phyloP scores from a whole-genome alignment of 2,329 filamentous ascomycete species.

The Verruconis gallopava region DNA sequence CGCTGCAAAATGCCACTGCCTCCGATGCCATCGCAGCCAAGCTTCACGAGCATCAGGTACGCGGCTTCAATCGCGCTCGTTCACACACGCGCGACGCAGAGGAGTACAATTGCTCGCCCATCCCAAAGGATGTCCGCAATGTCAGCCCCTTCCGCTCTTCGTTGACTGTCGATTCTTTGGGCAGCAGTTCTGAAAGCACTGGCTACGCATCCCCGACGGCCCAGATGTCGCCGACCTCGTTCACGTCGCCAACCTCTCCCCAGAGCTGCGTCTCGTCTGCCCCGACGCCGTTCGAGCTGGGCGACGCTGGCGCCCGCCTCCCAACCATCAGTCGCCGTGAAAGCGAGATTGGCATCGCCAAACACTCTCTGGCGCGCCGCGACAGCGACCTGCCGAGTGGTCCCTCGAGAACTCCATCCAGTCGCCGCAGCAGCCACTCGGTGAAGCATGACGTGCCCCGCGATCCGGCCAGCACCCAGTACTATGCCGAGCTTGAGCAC shows the following conservation, averaged over 20 bases:
- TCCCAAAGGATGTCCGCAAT: background rate
- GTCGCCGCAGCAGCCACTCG: background rate
- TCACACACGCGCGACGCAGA: background rate
- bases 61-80: background rate
- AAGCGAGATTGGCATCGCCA: background rate
- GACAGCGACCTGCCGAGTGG: conserved; percentile 5
- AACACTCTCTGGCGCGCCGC: background rate
- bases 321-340: background rate
- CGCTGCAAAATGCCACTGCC: background rate
- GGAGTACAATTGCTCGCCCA: conserved; percentile 4
- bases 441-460: conserved; percentile 15
- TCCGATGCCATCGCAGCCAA: background rate
- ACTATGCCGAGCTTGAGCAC: conserved; percentile 21
- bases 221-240: conserved; percentile 15
- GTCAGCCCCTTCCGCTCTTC: background rate
- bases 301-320: too few relatives aligned
- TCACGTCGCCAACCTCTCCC: conserved; percentile 23
- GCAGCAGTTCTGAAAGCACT: conserved; percentile 22
- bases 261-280: too few relatives aligned
- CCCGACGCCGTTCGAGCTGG: too few relatives aligned
- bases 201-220: conserved; percentile 3
- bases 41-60: background rate
- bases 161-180: background rate
- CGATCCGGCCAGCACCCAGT: conserved; percentile 20
- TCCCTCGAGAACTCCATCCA: background rate